These are phyloP conservation scores for Auricularia cornea DNA, from an alignment of 768 basidiomycete species.

Conservation along the genomic window DNA sequence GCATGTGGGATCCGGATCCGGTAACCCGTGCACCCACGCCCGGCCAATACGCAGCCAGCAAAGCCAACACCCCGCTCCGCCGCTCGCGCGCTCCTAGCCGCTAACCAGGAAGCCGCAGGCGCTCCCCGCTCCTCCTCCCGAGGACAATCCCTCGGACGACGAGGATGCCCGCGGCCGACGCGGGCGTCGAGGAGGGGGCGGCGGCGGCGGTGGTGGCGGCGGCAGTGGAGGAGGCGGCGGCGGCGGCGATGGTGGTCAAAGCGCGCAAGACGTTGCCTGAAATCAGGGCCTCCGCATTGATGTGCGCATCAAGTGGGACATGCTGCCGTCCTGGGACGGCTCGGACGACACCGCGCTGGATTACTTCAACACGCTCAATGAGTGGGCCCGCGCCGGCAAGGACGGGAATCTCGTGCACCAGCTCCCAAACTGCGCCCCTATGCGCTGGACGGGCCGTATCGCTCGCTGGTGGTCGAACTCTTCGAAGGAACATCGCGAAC, in stretches of 20 bases:
- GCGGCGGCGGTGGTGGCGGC: not conserved
- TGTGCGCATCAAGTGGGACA: not conserved
- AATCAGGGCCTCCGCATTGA: not conserved
- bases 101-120: too few relatives aligned
- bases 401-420: not conserved
- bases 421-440: not conserved
- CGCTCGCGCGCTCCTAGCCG: too few relatives aligned
- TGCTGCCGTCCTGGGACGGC: not conserved
- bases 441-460: not conserved
- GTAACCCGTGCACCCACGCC: too few relatives aligned
- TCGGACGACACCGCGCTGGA: not conserved
- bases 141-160: too few relatives aligned
- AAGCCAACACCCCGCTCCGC: too few relatives aligned
- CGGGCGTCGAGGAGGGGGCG: too few relatives aligned
- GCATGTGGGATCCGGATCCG: too few relatives aligned
- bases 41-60: too few relatives aligned
- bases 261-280: too few relatives aligned
- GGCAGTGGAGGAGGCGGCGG: not conserved
- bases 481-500: not conserved
- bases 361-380: not conserved
- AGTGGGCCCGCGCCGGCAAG: not conserved
- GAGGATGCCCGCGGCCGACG: too few relatives aligned
- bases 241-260: not conserved
- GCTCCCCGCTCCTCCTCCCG: too few relatives aligned
- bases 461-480: not conserved